Base-by-base conservation (phyloP, 352 stramenopile genomes). In the Phytophthora tentaculata region DNA sequence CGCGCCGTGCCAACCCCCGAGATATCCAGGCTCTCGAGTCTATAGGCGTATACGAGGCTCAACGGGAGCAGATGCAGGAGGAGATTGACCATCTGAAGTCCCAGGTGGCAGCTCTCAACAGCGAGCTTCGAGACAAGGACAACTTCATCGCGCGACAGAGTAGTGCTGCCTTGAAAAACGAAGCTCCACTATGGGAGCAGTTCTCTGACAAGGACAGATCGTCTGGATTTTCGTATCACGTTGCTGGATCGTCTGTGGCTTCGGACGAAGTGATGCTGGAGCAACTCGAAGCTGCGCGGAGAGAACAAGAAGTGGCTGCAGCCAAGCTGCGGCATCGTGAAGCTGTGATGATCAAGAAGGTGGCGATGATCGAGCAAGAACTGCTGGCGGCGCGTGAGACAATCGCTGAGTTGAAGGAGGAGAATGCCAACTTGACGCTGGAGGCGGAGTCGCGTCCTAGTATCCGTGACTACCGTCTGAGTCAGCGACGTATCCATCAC, bases 371-470 rank as follows among this genome's bases (percentile, higher is more conserved):
- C 53, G 86, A 96, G 56, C 74, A 84, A 22, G 84, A 97, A 48
- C 57, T 97, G 17, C 61, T 90, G 8, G 49, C 56, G 12, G 81
- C 88, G 32, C 76, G 77, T 19, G 83, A 93, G 47, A 83, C 71
- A 3, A 89, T 95, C 24, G 67, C 73, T 3, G 81, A 93, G 32
- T 60, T 95, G 44, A 92, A 90, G 64, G 85, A 95, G 37, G 86
- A 95, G 51, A 94, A 95, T 45, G 76, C 84, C 2, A 95, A 95
- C 39, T 48, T 96, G 39, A 77, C 71, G 19, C 47, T 94, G 17
- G 89, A 95, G 55, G 79, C 84, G 0, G 82, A 94, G 48, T 95
- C 89, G 8, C 74, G 88, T 22, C 88, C 89, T 39, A 94, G 79
- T 50, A 96, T 97, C 59, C 86, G 84, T 17, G 88, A 95, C 50